These are phyloP conservation scores for Puccinia hordei DNA, from an alignment of 1,284 basidiomycete genomes.

Conservation along the genomic window DNA sequence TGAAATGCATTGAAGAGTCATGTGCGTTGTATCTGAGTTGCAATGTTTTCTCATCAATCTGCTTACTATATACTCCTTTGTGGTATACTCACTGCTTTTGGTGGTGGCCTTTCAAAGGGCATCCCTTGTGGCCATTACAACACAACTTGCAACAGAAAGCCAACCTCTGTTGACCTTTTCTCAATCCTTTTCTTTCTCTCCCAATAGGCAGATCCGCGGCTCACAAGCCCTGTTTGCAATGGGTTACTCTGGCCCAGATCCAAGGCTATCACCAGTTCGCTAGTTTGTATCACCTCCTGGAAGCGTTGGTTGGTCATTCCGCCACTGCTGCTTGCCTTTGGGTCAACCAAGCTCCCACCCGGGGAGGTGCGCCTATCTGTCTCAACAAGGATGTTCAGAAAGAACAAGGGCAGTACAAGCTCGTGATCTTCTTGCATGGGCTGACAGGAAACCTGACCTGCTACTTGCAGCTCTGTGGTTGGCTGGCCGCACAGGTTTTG, in stretches of 20 bases:
- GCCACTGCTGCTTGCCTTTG: not conserved
- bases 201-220: not conserved
- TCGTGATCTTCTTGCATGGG: slow-evolving; percentile 62
- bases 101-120: too few species aligned
- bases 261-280: slow-evolving; percentile 43
- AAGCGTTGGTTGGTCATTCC: slow-evolving; percentile 23
- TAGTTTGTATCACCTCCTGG: slow-evolving; percentile 11
- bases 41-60: too few species aligned
- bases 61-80: too few species aligned
- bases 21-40: too few species aligned
- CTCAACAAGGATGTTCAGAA: not conserved
- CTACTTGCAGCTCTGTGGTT: slow-evolving; percentile 62
- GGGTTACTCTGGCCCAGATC: slow-evolving; percentile 46
- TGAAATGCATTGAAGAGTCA: too few species aligned
- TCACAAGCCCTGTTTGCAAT: not conserved
- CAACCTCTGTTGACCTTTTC: too few species aligned
- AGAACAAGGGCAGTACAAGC: slow-evolving; percentile 56
- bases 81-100: too few species aligned
- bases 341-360: slow-evolving; percentile 25
- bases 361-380: slow-evolving; percentile 7
- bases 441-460: slow-evolving; percentile 61
- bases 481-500: slow-evolving; percentile 61
- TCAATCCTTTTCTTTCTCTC: too few species aligned
- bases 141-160: too few species aligned
- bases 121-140: too few species aligned